Conservation (phyloP, 768 basidiomycete genomes). For the Pleurotus cornucopiae region DNA sequence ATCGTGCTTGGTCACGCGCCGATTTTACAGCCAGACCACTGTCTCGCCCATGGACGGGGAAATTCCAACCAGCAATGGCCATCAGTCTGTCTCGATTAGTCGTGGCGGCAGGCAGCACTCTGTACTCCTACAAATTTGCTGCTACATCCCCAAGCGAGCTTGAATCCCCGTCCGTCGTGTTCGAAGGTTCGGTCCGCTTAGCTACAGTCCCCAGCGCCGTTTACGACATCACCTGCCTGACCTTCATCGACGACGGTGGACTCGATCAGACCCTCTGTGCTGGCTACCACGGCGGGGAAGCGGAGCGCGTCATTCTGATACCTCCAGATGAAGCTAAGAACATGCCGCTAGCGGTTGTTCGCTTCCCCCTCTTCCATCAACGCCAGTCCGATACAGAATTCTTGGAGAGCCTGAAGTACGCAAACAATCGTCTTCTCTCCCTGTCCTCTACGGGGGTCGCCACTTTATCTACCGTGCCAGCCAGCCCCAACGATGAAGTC, state of each 20-base stretch:
- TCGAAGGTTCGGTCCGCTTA: conserved; percentile 44
- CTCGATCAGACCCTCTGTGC: conserved; percentile 43
- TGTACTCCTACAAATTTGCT: conserved; percentile 57
- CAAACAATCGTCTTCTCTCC: conserved; percentile 42
- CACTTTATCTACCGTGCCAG: conserved; percentile 26
- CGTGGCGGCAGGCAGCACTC: conserved; percentile 52
- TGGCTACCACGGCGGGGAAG: conserved; percentile 56
- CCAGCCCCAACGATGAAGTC: conserved; percentile 6
- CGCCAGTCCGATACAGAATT: conserved; percentile 35
- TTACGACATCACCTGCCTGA: conserved; percentile 52
- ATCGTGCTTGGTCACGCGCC: conserved; percentile 46
- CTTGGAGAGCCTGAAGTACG: conserved; percentile 53
- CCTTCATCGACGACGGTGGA: conserved; percentile 42
- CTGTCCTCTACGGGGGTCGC: conserved; percentile 55
- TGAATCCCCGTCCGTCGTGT: conserved; percentile 37
- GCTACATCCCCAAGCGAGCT: conserved; percentile 14
- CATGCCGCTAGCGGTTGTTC: conserved; percentile 6
- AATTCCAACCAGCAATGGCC: conserved; percentile 52
- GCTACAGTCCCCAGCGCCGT: conserved; percentile 23
- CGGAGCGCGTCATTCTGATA: conserved; percentile 39
- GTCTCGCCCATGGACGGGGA: conserved; percentile 52
- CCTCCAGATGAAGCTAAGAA: conserved; percentile 10
- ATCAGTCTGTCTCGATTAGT: conserved; percentile 51
- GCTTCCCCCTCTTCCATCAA: conserved; percentile 16
- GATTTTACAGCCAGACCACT: conserved; percentile 64